Percentiles rank a stretch among this genome's conserved stretches.
These are phyloP conservation scores for Brassica hybrid DNA, from an alignment of 441 rosid genomes.

Conservation along the genomic window DNA sequence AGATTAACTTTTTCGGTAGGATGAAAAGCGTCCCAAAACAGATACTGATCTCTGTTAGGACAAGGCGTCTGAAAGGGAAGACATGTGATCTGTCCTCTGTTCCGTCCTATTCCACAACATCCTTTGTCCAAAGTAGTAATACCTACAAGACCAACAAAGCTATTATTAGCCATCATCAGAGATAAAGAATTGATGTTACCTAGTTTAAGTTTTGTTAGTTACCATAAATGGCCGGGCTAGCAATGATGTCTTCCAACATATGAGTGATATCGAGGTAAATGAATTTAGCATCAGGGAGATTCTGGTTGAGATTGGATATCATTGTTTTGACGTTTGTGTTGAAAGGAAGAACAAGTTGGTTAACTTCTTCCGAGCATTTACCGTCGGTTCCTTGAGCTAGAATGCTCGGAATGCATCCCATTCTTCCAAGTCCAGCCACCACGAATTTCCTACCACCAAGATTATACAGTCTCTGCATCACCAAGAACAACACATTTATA, in stretches of 20 bases:
- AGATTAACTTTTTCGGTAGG: conserved; percentile 92
- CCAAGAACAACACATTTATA: not conserved
- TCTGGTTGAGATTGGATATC: conserved; percentile 64
- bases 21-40: conserved; percentile 98
- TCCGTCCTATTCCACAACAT: conserved; percentile 90
- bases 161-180: not conserved
- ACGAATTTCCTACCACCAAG: conserved; percentile 88
- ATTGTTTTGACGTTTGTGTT: conserved; percentile 79
- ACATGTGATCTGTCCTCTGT: conserved; percentile 92
- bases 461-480: conserved; percentile 70
- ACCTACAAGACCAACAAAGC: conserved; percentile 47
- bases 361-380: conserved; percentile 78
- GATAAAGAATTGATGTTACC: not conserved
- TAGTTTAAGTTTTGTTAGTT: conserved; percentile 13
- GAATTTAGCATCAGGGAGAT: conserved; percentile 71
- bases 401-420: conserved; percentile 98
- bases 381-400: conserved; percentile 71
- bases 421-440: conserved; percentile 75
- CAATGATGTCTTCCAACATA: conserved; percentile 64
- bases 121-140: conserved; percentile 74
- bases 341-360: conserved; percentile 74
- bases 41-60: conserved; percentile 60
- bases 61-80: conserved; percentile 93
- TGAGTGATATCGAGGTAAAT: conserved; percentile 59
- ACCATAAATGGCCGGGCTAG: conserved; percentile 66